Evolutionary conservation across 2,329 filamentous ascomycete species (phyloP).

Genomic region (Aspergillus fumigatus): DNA sequence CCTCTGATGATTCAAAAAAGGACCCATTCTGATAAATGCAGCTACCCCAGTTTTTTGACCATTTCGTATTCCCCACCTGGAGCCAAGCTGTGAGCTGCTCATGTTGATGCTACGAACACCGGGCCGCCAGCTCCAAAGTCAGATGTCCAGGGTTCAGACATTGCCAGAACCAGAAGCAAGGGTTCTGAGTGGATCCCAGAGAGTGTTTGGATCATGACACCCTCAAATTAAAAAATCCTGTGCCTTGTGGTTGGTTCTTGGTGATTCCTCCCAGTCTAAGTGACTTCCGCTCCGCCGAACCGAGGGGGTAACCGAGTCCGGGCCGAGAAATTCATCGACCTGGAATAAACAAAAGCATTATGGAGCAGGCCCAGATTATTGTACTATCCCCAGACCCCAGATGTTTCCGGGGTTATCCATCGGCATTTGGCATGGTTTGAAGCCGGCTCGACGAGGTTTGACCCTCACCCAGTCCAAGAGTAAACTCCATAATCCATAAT

Average conservation of each 20-base stretch:
- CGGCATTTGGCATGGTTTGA: background rate
- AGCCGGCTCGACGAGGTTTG: background rate
- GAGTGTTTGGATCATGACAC: background rate
- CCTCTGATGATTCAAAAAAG: too few relatives aligned
- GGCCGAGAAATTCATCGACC: background rate
- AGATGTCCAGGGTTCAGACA: background rate
- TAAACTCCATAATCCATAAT: background rate
- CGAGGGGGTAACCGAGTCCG: constrained; percentile 2
- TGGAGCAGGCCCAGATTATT: background rate
- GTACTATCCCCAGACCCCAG: background rate
- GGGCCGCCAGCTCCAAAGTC: too few relatives aligned
- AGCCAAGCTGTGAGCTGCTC: background rate
- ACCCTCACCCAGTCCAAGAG: background rate
- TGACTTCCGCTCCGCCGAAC: constrained; percentile 18
- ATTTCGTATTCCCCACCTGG: background rate
- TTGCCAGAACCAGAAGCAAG: background rate
- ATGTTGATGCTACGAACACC: too few relatives aligned
- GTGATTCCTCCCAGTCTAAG: background rate
- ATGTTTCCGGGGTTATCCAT: background rate
- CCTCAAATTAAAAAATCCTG: background rate
- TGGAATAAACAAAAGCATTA: background rate
- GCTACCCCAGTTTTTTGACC: background rate
- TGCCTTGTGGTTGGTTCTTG: background rate
- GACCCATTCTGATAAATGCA: too few relatives aligned
- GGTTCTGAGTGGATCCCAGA: background rate